Conservation (phyloP, 78 protist genomes). For the Dictyostelium discoideum region DNA sequence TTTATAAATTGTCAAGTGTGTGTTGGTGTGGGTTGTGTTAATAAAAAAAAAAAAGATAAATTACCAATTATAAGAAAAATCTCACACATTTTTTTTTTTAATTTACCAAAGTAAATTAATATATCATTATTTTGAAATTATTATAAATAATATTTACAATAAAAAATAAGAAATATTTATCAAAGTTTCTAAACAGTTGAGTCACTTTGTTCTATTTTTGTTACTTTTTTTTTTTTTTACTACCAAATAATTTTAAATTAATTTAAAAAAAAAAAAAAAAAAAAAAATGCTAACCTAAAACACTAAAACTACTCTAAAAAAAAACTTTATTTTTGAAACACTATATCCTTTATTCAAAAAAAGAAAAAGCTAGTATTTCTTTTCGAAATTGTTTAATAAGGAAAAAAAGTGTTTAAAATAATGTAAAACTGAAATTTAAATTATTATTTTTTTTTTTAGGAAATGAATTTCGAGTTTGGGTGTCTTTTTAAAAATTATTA, state of each 20-base stretch:
- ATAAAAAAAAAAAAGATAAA: neutral
- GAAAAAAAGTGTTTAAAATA: neutral
- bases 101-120: neutral
- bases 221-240: neutral
- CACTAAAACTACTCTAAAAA: neutral
- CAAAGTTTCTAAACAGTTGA: neutral
- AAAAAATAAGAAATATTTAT: neutral
- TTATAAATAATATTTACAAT: neutral
- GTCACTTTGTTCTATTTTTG: neutral
- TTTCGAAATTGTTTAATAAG: neutral
- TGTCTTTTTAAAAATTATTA: neutral
- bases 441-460: neutral
- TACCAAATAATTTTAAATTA: neutral
- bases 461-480: neutral
- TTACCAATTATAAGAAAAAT: neutral
- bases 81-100: neutral
- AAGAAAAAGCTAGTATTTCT: neutral
- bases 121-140: neutral
- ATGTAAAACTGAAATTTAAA: no score
- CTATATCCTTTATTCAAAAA: no score
- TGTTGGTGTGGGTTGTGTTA: neutral
- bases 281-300: neutral
- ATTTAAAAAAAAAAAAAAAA: neutral
- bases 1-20: neutral
- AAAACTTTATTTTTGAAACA: no score